Evolutionary conservation across 176 grass and related monocot species (phyloP).

Genomic region (Calamus simplicifolius): DNA sequence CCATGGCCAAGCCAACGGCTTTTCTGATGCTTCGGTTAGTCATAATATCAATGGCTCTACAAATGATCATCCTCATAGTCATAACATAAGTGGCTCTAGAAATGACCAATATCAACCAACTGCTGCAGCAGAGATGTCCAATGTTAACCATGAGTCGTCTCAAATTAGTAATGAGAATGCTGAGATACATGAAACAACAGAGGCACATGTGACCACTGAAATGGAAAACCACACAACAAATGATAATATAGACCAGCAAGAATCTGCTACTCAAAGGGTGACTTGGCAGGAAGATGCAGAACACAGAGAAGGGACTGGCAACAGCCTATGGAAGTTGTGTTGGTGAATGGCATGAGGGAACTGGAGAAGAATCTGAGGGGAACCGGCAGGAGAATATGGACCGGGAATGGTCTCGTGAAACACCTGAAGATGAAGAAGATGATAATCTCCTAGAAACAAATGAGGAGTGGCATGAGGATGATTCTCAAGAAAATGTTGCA

Average conservation of each 20-base stretch:
- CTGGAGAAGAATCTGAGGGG: conserved; percentile 1
- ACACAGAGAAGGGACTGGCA: not conserved
- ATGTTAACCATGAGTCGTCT: not conserved
- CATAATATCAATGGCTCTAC: conserved; percentile 2
- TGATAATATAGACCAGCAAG: not conserved
- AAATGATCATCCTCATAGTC: not conserved
- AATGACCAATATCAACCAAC: not conserved
- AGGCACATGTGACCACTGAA: not conserved
- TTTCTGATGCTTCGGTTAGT: conserved; percentile 8
- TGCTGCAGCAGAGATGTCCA: not conserved
- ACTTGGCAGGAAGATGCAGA: not conserved
- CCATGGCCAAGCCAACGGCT: conserved; percentile 12
- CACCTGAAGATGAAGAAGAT: conserved; percentile 8
- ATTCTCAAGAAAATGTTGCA: conserved; percentile 1
- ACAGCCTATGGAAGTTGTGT: not conserved
- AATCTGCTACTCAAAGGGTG: not conserved
- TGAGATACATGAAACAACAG: conserved; percentile 8
- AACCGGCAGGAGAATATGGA: conserved; percentile 13
- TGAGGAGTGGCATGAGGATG: conserved; percentile 16
- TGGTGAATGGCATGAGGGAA: not conserved
- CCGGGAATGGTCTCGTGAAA: conserved; percentile 1
- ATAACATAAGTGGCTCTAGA: not conserved
- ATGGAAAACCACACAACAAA: not conserved
- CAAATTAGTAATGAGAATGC: not conserved
- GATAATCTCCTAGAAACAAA: not conserved